Evolutionary conservation across 1,139 yeast species (phyloP), one percentile per base, ranked within the genome.

Genomic region (Taphrina communis): DNA sequence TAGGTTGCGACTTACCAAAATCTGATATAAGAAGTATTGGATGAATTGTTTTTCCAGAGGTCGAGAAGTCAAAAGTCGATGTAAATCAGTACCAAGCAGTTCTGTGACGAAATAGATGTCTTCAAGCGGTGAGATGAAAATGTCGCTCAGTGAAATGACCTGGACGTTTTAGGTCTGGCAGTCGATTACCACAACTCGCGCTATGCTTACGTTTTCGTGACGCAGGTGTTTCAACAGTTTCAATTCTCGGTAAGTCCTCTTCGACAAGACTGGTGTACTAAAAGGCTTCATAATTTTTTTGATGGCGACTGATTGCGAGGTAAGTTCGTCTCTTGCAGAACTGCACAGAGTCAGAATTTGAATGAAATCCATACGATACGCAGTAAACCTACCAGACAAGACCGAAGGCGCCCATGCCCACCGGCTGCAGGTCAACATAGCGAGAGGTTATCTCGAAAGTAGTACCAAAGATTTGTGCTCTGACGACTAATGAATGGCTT

Each of bases 341-440:
- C 78, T 76, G 56, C 36, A 11, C 55, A 14, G 38, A 17, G 21
- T 17, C 25, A 50, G 19, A 6, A 50, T 44, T 14, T 7, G 19
- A 38, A 6, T 9, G 50, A 17, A 4, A 50, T 4, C 1, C 6
- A 11, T n/a, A 25, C 1, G 53, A 50, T 50, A 50, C 8, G n/a
- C 5, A 25, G 25, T 6, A 35, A 36, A 70, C 77, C 36, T 74
- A 76, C 78, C 99, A 94, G 60, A 94, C 99, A 51, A 94, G 85
- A 7, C 99, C 99, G 77, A 94, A 94, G 11, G 99, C 99, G 46
- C 99, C 99, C 99, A 94, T 94, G 0, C 99, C 99, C 65, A 94
- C 97, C 2, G 99, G 99, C 76, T 92, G 94, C 72, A 94, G 83
- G 76, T 94, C 97, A 25, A 92, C 86, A 21, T 73, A 75, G 72